These are phyloP conservation scores for Phoma sp. DNA, from an alignment of 2,329 filamentous ascomycete species.

Conservation along the genomic window DNA sequence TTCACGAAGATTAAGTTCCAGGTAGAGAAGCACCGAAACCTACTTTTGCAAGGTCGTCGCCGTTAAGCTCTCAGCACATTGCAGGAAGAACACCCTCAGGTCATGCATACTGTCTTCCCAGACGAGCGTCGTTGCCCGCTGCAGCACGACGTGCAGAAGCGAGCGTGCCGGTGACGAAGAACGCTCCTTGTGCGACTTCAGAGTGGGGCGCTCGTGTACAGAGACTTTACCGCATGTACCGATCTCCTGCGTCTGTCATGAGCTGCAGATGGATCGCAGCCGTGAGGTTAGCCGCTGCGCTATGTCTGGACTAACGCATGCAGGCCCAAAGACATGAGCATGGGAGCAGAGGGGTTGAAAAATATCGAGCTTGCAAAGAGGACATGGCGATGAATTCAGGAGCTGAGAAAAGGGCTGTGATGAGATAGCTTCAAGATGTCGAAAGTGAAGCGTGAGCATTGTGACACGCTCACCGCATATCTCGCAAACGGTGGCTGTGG, in stretches of 20 bases:
- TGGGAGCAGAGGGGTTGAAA: constrained; percentile 10
- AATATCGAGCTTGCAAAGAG: neutral
- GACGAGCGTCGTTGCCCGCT: constrained; percentile 12
- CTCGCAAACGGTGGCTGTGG: constrained; percentile 31
- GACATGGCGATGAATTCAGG: neutral
- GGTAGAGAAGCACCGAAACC: no score
- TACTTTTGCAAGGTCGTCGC: no score
- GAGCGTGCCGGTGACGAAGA: constrained; percentile 22
- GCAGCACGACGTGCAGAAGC: constrained; percentile 26
- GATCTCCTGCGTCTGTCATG: constrained; percentile 19
- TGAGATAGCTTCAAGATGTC: constrained; percentile 8
- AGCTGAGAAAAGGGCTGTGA: constrained; percentile 1
- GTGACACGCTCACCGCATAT: constrained; percentile 38
- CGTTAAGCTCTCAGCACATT: neutral
- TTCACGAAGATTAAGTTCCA: no score
- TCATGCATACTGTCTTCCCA: constrained; percentile 12
- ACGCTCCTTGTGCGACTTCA: constrained; percentile 24
- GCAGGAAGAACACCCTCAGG: neutral
- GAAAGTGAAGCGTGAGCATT: constrained; percentile 24
- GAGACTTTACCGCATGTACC: constrained; percentile 27
- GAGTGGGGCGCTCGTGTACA: constrained; percentile 25
- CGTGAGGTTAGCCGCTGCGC: constrained; percentile 22
- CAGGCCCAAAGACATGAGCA: constrained; percentile 28
- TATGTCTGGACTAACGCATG: constrained; percentile 35
- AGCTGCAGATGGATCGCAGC: constrained; percentile 29